These are phyloP conservation scores for Pythium chondricola DNA, from an alignment of 352 stramenopile species.

Conservation along the genomic window DNA sequence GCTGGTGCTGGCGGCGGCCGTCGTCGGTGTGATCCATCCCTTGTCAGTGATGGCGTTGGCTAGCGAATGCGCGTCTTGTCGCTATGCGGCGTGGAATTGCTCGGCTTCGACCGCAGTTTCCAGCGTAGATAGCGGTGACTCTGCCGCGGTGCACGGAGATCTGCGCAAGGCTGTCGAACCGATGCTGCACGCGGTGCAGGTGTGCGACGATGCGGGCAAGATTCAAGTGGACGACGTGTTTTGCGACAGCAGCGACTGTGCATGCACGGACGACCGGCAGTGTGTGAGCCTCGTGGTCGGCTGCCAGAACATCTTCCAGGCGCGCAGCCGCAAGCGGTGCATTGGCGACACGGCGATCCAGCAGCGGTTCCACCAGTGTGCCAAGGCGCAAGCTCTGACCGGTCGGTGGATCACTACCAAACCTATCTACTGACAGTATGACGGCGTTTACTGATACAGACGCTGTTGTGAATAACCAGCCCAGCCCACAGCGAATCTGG, in stretches of 20 bases:
- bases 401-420: conserved; percentile 21
- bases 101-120: conserved; percentile 10
- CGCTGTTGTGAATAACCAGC: conserved; percentile 11
- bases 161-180: not conserved
- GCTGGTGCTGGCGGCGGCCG: conserved; percentile 10
- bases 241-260: conserved; percentile 54
- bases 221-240: conserved; percentile 84
- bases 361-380: conserved; percentile 47
- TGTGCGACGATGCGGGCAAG: conserved; percentile 45
- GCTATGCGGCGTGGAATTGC: conserved; percentile 67
- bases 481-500: conserved; percentile 41
- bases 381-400: conserved; percentile 37
- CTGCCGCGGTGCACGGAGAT: conserved; percentile 7
- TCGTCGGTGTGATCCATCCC: conserved; percentile 18
- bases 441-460: not conserved
- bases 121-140: not conserved
- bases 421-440: not conserved
- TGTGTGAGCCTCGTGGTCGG: conserved; percentile 66
- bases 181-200: conserved; percentile 13
- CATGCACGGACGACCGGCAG: conserved; percentile 35
- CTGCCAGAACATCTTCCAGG: conserved; percentile 65
- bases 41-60: conserved; percentile 1
- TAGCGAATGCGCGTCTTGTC: conserved; percentile 47
- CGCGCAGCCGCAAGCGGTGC: conserved; percentile 61
- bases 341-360: conserved; percentile 39